Conservation (phyloP, 2,329 filamentous ascomycete species). For the Elsinoe ampelina region DNA sequence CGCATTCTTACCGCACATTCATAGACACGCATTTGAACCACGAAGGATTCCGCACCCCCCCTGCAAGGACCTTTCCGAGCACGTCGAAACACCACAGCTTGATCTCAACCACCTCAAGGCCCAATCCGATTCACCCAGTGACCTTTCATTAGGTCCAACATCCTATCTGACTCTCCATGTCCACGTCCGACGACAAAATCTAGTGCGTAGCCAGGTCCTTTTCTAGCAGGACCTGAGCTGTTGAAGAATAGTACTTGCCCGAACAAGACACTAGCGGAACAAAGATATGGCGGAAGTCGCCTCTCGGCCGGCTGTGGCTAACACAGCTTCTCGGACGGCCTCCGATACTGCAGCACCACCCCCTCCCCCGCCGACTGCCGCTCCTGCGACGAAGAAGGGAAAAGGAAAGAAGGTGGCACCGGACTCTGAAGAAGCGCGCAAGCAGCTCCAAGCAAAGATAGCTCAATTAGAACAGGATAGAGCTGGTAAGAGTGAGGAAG, state of each 20-base stretch:
- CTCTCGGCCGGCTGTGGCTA: constrained; percentile 20
- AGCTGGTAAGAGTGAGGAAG: constrained; percentile 88
- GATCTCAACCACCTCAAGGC: too few species aligned
- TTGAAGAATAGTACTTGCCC: neutral
- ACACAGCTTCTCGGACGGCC: constrained; percentile 24
- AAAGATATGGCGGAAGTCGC: constrained; percentile 17
- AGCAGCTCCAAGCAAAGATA: constrained; percentile 85
- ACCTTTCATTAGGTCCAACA: neutral
- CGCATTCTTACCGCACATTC: neutral
- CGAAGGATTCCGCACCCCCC: neutral
- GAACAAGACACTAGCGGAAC: neutral
- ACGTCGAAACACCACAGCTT: too few species aligned
- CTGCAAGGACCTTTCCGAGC: neutral
- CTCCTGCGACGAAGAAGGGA: constrained; percentile 57
- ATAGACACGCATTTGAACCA: neutral
- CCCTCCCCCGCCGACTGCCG: constrained; percentile 36
- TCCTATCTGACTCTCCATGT: neutral
- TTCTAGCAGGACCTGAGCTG: neutral
- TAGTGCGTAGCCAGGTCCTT: constrained; percentile 8
- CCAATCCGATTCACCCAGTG: too few species aligned
- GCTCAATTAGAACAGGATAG: constrained; percentile 91
- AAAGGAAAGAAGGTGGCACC: constrained; percentile 67
- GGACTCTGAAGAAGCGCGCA: constrained; percentile 81
- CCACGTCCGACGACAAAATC: neutral
- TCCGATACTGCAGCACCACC: constrained; percentile 28